A percentile compares a stretch with the other conserved stretches of the same genome.
These are phyloP conservation scores for Pseudogymnoascus destructans DNA, from an alignment of 2,329 filamentous ascomycete genomes.

Conservation along the genomic window DNA sequence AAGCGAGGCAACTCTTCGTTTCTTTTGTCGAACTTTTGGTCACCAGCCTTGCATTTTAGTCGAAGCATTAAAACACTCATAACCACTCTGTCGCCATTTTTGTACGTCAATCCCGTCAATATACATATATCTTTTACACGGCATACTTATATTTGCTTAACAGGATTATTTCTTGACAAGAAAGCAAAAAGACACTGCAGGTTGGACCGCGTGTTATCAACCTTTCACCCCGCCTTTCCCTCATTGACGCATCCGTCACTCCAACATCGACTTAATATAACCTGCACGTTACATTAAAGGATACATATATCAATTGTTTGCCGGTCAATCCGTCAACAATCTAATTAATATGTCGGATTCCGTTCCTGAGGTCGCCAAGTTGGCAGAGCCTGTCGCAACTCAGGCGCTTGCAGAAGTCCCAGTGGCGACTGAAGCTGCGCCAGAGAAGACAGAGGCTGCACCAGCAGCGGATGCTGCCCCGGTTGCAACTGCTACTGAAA, in stretches of 20 bases:
- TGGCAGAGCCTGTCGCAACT: neutral
- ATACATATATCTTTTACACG: neutral
- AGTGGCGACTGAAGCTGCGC: slow-evolving; percentile 9
- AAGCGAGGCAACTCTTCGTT: slow-evolving; percentile 2
- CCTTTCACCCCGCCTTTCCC: slow-evolving; percentile 4
- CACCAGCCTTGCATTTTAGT: slow-evolving; percentile 7
- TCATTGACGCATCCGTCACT: neutral
- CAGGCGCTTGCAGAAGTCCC: neutral
- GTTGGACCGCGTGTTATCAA: neutral
- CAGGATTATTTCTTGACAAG: slow-evolving; percentile 4
- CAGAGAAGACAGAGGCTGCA: slow-evolving; percentile 12
- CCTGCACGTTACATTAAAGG: neutral
- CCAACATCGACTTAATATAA: neutral
- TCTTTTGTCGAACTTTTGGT: slow-evolving; percentile 9
- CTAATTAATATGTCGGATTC: neutral
- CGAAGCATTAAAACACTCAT: slow-evolving; percentile 6
- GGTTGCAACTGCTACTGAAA: neutral
- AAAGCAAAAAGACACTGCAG: slow-evolving; percentile 7
- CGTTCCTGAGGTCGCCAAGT: slow-evolving; percentile 2
- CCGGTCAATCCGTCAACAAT: neutral
- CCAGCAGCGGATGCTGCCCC: neutral
- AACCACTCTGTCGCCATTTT: neutral
- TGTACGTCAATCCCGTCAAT: slow-evolving; percentile 3
- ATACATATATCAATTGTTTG: neutral
- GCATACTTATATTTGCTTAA: neutral